Evolutionary conservation across 768 basidiomycete species (phyloP), one percentile per base, ranked within the genome.

Genomic region (Phaeotremella fagi): DNA sequence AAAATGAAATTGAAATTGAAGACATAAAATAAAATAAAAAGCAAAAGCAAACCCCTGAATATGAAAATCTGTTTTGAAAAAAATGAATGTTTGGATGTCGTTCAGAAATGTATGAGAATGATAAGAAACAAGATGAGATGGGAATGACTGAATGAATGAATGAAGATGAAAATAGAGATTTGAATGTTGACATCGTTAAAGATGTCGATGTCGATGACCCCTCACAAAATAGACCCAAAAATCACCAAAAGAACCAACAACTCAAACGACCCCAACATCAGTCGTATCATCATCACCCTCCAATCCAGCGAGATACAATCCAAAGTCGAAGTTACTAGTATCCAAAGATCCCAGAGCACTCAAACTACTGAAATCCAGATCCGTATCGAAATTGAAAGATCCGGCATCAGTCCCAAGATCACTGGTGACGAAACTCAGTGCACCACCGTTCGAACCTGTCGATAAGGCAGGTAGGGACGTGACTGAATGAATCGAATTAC

Each of bases 251-350:
- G n/a, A n/a, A n/a, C n/a, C n/a, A n/a, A n/a, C n/a, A n/a, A n/a
- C n/a, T 25, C 25, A 27, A 15, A 20, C 48, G 28, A 63, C 41
- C 3, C 54, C 59, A 4, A 65, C 51, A 41, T 58, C 63, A 12
- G 45, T 55, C 12, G 48, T 48, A 9, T 53, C 64, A 3, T 52
- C 57, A 43, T 59, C 59, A n/a, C 52, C 66, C 4, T 57, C 60
- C 50, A 61, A 43, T 9, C 53, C 61, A 16, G 66, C 59, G n/a
- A 70, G 50, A 38, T 64, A 66, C 59, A 60, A 31, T 9, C 48
- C 53, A 43, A 66, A 66, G 45, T 70, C 68, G 42, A 70, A 70
- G n/a, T 51, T 53, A 18, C 52, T 49, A 26, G 46, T 6, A 25
- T 22, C 46, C 14, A 63, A 59, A 31, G 52, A 46, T 25, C 50